Evolutionary conservation across 805 yeast species (phyloP), one percentile per base, ranked within the genome.

Genomic region (Candida endomychidarum): DNA sequence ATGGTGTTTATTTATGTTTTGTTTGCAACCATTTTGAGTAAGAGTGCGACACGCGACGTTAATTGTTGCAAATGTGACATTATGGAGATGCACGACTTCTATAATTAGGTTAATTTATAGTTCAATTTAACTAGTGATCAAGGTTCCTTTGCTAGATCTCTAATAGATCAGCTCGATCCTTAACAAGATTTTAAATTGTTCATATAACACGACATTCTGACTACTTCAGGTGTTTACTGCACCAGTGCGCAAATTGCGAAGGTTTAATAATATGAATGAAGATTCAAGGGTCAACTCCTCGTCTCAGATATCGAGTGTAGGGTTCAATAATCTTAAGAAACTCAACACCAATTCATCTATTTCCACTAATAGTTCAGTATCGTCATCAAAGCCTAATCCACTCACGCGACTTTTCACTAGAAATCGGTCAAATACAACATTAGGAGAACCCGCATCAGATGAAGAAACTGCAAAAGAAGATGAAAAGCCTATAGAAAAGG

Each of bases 251-350:
- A 5, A 28, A 15, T 5, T 15, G 18, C 19, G 15, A 15, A 26
- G 6, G 26, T 10, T 6, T 7, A 24, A n/a, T 24, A 18, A 5
- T 18, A 28, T 31, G 34, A n/a, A 31, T 16, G 20, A 8, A 31
- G 34, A 31, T n/a, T 31, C 28, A n/a, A 25, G 28, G 11, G 28
- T 25, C 10, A 16, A 17, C n/a, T 24, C 42, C 3, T 29, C 51
- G 3, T 45, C 52, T 4, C 58, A 54, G 29, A 50, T 58, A 3
- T 56, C 62, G 2, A 50, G 55, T 34, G 63, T 60, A 5, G 65
- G 61, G 7, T 65, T 65, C 43, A 65, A 54, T 37, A 63, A 51
- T 35, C 44, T 65, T 17, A 63, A 61, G 47, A 63, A 63, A 42
- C 41, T 50, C 17, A 47, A 49, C 28, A 60, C 68, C 12, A 57